phyloP scores from a whole-genome alignment of 2,329 filamentous ascomycete genomes.

The Neodidymelliopsis sp. region DNA sequence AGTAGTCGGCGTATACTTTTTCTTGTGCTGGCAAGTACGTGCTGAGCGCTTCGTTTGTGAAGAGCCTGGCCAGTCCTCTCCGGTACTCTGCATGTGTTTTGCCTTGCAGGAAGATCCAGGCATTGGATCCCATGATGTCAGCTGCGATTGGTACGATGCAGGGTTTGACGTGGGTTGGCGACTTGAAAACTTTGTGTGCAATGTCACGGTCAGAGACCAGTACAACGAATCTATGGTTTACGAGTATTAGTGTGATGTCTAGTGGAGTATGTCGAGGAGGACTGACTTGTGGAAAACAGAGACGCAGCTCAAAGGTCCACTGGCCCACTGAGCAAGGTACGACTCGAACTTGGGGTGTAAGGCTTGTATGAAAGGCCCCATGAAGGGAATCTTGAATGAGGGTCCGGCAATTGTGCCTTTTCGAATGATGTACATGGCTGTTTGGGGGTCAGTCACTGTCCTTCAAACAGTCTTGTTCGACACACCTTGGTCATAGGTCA shows the following conservation, averaged over 20 bases:
- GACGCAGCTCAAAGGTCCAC: constrained; percentile 90
- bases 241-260: neutral
- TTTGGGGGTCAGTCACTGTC: constrained; percentile 59
- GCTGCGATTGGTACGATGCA: constrained; percentile 94
- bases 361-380: constrained; percentile 91
- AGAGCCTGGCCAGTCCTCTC: constrained; percentile 91
- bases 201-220: constrained; percentile 94
- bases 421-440: constrained; percentile 51
- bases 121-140: constrained; percentile 87
- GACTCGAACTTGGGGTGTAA: constrained; percentile 88
- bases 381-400: constrained; percentile 55
- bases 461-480: too few species aligned
- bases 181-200: constrained; percentile 95
- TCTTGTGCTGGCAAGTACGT: constrained; percentile 89
- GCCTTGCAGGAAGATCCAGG: constrained; percentile 97
- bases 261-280: neutral
- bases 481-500: constrained; percentile 91
- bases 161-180: constrained; percentile 86
- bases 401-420: constrained; percentile 56
- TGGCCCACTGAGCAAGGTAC: constrained; percentile 90
- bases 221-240: constrained; percentile 90
- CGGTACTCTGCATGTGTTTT: constrained; percentile 94
- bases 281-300: constrained; percentile 95
- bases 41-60: constrained; percentile 86
- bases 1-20: constrained; percentile 86